Base-by-base conservation (phyloP, 108 stramenopile genomes). In the Nitzschia palea region DNA sequence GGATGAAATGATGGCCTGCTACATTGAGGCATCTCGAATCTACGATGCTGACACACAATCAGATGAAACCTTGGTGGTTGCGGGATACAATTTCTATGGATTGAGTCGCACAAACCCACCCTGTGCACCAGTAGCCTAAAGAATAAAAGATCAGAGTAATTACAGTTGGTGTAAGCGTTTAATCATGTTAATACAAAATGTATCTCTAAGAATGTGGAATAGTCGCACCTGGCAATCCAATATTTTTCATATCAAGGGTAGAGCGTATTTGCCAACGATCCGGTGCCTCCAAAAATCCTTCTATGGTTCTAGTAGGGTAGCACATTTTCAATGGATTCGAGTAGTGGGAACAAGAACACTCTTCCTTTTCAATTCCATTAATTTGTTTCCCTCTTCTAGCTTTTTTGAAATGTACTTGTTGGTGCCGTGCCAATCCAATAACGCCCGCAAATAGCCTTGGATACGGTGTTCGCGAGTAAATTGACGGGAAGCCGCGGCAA, bases 51-150 rank as follows among this genome's bases (percentile, higher is more conserved):
- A 80, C 43, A 60, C 70, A 32, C 57, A 75, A 34, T 26, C 51
- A 53, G 65, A 37, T 61, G 66, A 70, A 26, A 69, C 68, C 4
- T 65, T 81, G 44, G 57, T 74, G 14, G 70, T 85, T 34, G 72
- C 80, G 9, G 80, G 77, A 14, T 81, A 66, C 68, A 79, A 77
- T 48, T 85, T 81, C 32, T 85, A 81, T 52, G 65, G 63, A 8
- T 61, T 85, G 36, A 67, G 74, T n/a, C 78, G 75, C 52, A 66
- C 67, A 2, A 69, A 78, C 50, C 77, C 86, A 43, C 80, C 82
- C 57, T 83, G 83, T 65, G 82, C 86, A 44, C 67, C 86, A 17
- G 65, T 72, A 5, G 82, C 86, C n/a, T 84, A 63, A 77, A 67
- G 20, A 60, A 56, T 44, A 70, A 66, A 18, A 5, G n/a, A 48